These are phyloP conservation scores for Vigna nakashimae DNA, from an alignment of 306 rosid genomes.

Conservation along the genomic window DNA sequence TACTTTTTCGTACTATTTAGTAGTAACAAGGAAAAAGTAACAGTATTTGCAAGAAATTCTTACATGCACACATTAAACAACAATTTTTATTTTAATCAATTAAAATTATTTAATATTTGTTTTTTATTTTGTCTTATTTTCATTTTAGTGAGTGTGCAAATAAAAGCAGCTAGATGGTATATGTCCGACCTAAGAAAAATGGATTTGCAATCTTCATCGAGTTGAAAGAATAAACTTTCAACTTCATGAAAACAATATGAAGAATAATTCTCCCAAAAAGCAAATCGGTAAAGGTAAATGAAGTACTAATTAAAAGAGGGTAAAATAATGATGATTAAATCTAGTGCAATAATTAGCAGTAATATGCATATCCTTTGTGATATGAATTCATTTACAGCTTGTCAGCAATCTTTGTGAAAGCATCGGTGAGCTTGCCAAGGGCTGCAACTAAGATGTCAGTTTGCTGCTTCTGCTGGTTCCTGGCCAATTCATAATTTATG, in stretches of 20 bases:
- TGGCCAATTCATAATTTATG: constrained; percentile 54
- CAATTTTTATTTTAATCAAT: no score
- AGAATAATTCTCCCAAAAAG: background rate
- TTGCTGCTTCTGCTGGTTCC: constrained; percentile 64
- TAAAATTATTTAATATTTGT: no score
- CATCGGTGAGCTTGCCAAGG: constrained; percentile 62
- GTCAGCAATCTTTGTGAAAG: constrained; percentile 63
- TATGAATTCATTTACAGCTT: constrained; percentile 48
- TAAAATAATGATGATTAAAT: constrained; percentile 18
- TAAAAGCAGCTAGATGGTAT: no score
- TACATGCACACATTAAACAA: no score
- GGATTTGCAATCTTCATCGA: constrained; percentile 13
- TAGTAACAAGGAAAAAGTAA: background rate
- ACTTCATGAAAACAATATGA: constrained; percentile 20
- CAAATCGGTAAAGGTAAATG: background rate
- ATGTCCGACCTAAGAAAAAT: no score
- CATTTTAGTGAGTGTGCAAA: no score
- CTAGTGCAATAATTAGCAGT: constrained; percentile 36
- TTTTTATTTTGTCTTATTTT: no score
- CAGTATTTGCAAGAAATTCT: background rate
- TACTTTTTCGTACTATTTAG: no score
- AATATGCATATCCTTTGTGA: constrained; percentile 33
- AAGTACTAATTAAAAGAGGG: background rate
- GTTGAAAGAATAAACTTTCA: constrained; percentile 36
- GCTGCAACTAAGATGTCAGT: constrained; percentile 51